Base-by-base conservation (phyloP, 495 filamentous ascomycete species). In the Penicillium cataractarum region DNA sequence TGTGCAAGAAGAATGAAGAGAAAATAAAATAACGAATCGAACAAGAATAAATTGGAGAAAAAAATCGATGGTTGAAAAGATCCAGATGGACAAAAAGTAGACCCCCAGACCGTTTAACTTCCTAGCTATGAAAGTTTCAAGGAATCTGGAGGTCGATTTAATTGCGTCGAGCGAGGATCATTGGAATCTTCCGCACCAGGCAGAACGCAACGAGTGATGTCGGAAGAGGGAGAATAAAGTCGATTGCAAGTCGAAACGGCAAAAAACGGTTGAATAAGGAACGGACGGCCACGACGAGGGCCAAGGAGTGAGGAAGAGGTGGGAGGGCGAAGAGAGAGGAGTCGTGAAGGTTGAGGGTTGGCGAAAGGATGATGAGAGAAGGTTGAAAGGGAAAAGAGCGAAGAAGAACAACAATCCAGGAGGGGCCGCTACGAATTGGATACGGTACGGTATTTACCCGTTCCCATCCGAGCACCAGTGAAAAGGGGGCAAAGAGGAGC, bases 261-360 rank as follows among this genome's bases (percentile, higher is more conserved):
- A 60, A 59, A 50, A 62, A 62, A 13, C 32, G 35, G 48, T 15
- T 17, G 26, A 37, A 68, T 71, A 81, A 81, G 70, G 78, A 81
- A 74, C 69, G 78, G 78, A 80, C 79, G 79, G 78, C 77, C 77
- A 79, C 75, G 70, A 76, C 67, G 68, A 70, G 59, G 75, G 77
- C 75, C 76, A 78, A 70, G 56, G 58, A 65, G 65, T n/a, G 55
- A 48, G 27, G 37, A 31, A 54, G 61, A 37, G 50, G 58, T 42
- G 53, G 39, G 51, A 51, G 53, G 55, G 62, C 59, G 64, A 37
- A 22, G 32, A 54, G 32, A 54, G 51, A 57, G 61, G 37, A 59
- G 64, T 68, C 67, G 69, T 64, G 64, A 65, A 70, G 61, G 68
- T 65, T 89, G 75, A 75, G 78, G 62, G 79, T 42, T 49, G 29